phyloP scores from a whole-genome alignment of 495 filamentous ascomycete genomes.

The Achaetomiella virescens region DNA sequence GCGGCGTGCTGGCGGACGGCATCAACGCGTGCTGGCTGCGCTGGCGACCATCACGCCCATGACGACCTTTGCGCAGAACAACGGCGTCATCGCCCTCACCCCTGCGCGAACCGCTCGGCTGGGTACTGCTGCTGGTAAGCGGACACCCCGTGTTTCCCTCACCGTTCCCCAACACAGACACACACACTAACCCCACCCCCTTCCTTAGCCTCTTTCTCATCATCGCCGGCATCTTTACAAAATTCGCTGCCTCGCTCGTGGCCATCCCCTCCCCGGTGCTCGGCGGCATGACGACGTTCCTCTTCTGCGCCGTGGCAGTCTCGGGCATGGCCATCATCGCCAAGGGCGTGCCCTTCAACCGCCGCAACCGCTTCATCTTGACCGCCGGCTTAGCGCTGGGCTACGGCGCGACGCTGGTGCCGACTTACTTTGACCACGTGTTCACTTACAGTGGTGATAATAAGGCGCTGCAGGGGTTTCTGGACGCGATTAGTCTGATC shows the following conservation, averaged over 20 bases:
- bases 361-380: constrained; percentile 82
- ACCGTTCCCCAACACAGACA: neutral
- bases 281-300: constrained; percentile 90
- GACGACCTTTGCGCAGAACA: constrained; percentile 76
- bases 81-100: constrained; percentile 84
- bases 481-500: constrained; percentile 74
- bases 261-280: constrained; percentile 75
- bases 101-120: constrained; percentile 80
- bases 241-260: constrained; percentile 84
- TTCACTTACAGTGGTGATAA: constrained; percentile 70
- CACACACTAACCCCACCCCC: neutral
- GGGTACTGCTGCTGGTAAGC: constrained; percentile 60
- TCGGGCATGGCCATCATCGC: constrained; percentile 82
- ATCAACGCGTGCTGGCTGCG: constrained; percentile 70
- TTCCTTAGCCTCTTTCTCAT: constrained; percentile 67
- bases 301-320: constrained; percentile 78
- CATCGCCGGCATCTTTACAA: constrained; percentile 84
- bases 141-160: neutral
- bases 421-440: constrained; percentile 67
- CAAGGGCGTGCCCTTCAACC: constrained; percentile 65
- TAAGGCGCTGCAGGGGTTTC: constrained; percentile 64
- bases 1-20: constrained; percentile 82
- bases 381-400: constrained; percentile 72
- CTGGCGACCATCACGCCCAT: constrained; percentile 82
- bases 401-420: constrained; percentile 75